Conservation (phyloP, 1,139 yeast species). For the Hemisphaericaspora xylofermentans region DNA sequence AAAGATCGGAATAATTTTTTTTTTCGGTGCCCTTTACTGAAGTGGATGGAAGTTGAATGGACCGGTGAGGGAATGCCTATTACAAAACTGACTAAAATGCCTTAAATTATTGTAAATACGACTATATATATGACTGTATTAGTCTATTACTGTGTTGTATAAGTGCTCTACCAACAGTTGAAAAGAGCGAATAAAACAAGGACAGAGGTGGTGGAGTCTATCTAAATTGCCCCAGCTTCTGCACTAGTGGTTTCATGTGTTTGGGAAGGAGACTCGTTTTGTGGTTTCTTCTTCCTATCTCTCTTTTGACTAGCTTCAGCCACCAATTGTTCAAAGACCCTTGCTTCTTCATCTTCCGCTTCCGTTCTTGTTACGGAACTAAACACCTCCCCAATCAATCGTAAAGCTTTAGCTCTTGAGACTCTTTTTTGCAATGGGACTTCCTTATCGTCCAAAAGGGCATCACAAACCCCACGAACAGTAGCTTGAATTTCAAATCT, state of each 20-base stretch:
- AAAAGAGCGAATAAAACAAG: neutral
- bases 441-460: slow-evolving; percentile 62
- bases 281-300: slow-evolving; percentile 41
- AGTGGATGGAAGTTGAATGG: too few relatives aligned
- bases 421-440: slow-evolving; percentile 56
- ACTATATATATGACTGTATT: too few relatives aligned
- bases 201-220: neutral
- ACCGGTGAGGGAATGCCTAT: too few relatives aligned
- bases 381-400: slow-evolving; percentile 74
- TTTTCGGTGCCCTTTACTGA: slow-evolving; percentile 5
- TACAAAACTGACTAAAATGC: too few relatives aligned
- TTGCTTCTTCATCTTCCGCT: slow-evolving; percentile 88
- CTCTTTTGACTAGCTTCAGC: slow-evolving; percentile 89
- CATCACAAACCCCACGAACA: slow-evolving; percentile 81
- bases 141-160: too few relatives aligned
- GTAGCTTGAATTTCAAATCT: slow-evolving; percentile 88
- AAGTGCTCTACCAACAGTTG: neutral
- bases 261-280: neutral
- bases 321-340: slow-evolving; percentile 85
- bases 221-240: neutral
- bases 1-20: neutral
- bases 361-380: slow-evolving; percentile 65
- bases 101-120: too few relatives aligned
- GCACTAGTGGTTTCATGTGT: neutral
- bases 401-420: slow-evolving; percentile 79